These are phyloP conservation scores for Ophiocordyceps camponoti-rufipedis DNA, from an alignment of 2,329 filamentous ascomycete species.

Conservation along the genomic window DNA sequence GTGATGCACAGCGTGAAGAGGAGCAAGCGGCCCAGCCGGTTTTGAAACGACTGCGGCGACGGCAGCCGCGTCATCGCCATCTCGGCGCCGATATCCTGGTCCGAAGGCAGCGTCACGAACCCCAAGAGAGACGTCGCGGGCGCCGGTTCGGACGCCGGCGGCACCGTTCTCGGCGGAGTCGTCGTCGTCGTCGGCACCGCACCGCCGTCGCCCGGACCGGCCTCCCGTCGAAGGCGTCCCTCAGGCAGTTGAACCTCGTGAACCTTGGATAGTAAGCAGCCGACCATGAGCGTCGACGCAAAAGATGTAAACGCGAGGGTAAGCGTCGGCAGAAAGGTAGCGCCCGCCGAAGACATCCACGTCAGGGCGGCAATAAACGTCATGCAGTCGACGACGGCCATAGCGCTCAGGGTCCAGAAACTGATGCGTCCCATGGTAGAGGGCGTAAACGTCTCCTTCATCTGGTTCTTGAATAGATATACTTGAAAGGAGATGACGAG, in stretches of 20 bases:
- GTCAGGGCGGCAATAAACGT: slow-evolving; percentile 36
- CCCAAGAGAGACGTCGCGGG: slow-evolving; percentile 11
- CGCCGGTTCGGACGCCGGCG: slow-evolving; percentile 18
- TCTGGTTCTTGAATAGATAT: slow-evolving; percentile 42
- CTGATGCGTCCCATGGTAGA: slow-evolving; percentile 49
- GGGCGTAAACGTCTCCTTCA: slow-evolving; percentile 47
- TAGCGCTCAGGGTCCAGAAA: slow-evolving; percentile 41
- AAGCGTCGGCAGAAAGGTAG: slow-evolving; percentile 37
- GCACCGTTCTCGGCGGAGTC: slow-evolving; percentile 12
- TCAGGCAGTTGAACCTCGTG: slow-evolving; percentile 38
- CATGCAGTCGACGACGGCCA: slow-evolving; percentile 45
- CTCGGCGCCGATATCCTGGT: slow-evolving; percentile 45
- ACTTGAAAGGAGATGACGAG: slow-evolving; percentile 42
- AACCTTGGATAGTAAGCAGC: slow-evolving; percentile 39
- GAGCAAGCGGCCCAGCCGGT: slow-evolving; percentile 38
- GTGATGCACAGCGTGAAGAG: slow-evolving; percentile 35
- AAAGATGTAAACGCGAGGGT: slow-evolving; percentile 31
- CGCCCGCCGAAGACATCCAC: slow-evolving; percentile 35
- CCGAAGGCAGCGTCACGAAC: slow-evolving; percentile 21
- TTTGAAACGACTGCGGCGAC: slow-evolving; percentile 27
- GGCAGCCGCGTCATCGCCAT: slow-evolving; percentile 25
- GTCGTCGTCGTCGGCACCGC: slow-evolving; percentile 11
- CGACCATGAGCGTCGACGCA: slow-evolving; percentile 37
- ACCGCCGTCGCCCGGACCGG: slow-evolving; percentile 2
- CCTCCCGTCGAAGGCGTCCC: slow-evolving; percentile 29